phyloP scores from a whole-genome alignment of 805 yeast genomes.

The Saccharomycopsis fibuligera region DNA sequence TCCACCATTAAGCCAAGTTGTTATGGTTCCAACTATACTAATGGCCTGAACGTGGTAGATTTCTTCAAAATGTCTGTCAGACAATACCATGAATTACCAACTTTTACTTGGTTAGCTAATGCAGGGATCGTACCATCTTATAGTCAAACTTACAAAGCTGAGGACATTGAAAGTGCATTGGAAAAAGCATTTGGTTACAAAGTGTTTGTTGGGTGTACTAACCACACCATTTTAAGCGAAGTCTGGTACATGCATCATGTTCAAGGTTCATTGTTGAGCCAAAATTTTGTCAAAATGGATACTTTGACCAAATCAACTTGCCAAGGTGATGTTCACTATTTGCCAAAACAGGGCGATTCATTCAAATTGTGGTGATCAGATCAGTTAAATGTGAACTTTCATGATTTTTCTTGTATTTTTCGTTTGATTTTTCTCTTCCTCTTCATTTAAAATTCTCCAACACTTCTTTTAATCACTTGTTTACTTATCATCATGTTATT shows the following conservation, averaged over 20 bases:
- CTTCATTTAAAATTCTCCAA: background rate
- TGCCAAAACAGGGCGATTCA: conserved; percentile 20
- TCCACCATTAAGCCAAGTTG: conserved; percentile 71
- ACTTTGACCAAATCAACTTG: conserved; percentile 54
- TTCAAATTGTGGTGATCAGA: conserved; percentile 18
- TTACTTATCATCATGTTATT: background rate
- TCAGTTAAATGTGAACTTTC: background rate
- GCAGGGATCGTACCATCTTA: conserved; percentile 69
- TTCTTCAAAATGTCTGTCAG: conserved; percentile 57
- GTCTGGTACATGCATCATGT: conserved; percentile 77
- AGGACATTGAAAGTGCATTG: conserved; percentile 49
- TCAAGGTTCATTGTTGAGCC: conserved; percentile 64
- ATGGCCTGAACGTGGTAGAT: conserved; percentile 52
- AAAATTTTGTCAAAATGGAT: conserved; percentile 60
- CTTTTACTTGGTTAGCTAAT: conserved; percentile 56
- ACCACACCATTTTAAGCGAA: conserved; percentile 37
- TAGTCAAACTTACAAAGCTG: conserved; percentile 48
- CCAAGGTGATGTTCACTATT: conserved; percentile 41
- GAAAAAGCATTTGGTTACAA: conserved; percentile 44
- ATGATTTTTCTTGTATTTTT: background rate
- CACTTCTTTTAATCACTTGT: no score
- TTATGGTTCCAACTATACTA: conserved; percentile 37
- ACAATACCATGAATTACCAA: conserved; percentile 54
- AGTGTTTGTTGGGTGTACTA: conserved; percentile 58
- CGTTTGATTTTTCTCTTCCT: background rate